phyloP scores from a whole-genome alignment of 2,329 filamentous ascomycete genomes.

The Keithomyces neogunnii region DNA sequence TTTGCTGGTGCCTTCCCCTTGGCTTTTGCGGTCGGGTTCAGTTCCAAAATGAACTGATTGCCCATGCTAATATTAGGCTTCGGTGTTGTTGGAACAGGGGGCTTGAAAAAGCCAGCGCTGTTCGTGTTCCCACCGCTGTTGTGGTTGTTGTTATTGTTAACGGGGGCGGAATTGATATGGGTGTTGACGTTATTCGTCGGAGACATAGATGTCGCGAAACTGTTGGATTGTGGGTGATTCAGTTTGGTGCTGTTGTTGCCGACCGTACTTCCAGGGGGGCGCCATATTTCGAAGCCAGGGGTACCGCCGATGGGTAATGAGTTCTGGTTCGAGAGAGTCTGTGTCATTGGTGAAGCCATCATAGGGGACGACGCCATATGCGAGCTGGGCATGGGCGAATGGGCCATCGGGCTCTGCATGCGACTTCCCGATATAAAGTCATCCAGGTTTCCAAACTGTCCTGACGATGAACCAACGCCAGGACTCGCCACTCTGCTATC shows the following conservation, averaged over 20 bases:
- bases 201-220: conserved; percentile 8
- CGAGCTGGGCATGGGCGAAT: conserved; percentile 13
- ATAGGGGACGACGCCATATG: conserved; percentile 13
- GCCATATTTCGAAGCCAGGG: conserved; percentile 29
- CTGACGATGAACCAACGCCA: conserved; percentile 16
- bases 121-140: neutral
- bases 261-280: conserved; percentile 22
- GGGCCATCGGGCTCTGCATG: conserved; percentile 17
- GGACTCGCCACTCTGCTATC: conserved; percentile 21
- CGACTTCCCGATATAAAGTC: conserved; percentile 22
- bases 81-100: conserved; percentile 29
- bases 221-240: conserved; percentile 16
- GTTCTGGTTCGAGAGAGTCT: conserved; percentile 10
- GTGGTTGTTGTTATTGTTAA: neutral
- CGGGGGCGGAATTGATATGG: neutral
- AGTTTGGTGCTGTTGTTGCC: conserved; percentile 14
- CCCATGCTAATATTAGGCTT: conserved; percentile 26
- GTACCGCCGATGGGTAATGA: conserved; percentile 20
- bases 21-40: conserved; percentile 21
- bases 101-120: conserved; percentile 23
- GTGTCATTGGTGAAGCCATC: conserved; percentile 13
- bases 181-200: neutral
- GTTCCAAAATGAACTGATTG: conserved; percentile 28
- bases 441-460: conserved; percentile 24
- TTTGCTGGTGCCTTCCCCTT: conserved; percentile 27